phyloP scores from a whole-genome alignment of 352 stramenopile genomes.

The Globisporangium emineosum region DNA sequence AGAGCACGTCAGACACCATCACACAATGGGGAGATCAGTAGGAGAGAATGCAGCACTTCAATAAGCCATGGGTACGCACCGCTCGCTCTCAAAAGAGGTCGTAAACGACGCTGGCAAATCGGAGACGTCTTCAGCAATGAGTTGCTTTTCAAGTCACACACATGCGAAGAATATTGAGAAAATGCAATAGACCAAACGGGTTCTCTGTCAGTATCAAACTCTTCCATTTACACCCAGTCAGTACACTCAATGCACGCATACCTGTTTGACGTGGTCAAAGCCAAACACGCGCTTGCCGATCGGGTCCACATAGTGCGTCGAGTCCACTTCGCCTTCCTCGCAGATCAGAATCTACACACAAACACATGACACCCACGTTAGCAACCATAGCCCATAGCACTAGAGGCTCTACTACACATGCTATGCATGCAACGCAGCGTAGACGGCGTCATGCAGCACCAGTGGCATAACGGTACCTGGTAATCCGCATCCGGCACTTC shows the following conservation, averaged over 20 bases:
- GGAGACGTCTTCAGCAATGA: conserved; percentile 49
- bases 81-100: conserved; percentile 62
- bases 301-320: conserved; percentile 81
- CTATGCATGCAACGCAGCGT: neutral
- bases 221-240: neutral
- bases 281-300: conserved; percentile 69
- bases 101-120: conserved; percentile 38
- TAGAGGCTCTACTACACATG: neutral
- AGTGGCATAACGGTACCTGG: conserved; percentile 37
- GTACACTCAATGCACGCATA: conserved; percentile 7
- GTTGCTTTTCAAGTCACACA: conserved; percentile 21
- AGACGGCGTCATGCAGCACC: neutral
- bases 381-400: neutral
- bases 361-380: neutral
- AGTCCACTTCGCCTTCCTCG: conserved; percentile 75
- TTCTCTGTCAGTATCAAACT: neutral
- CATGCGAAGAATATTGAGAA: neutral
- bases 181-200: neutral
- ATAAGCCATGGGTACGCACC: conserved; percentile 29
- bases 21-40: neutral
- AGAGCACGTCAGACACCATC: conserved; percentile 3
- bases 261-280: conserved; percentile 87
- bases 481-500: conserved; percentile 71
- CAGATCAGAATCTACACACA: conserved; percentile 75
- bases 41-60: neutral